Base-by-base conservation (phyloP, 2,329 filamentous ascomycete genomes). In the Fusarium odoratissimum region DNA sequence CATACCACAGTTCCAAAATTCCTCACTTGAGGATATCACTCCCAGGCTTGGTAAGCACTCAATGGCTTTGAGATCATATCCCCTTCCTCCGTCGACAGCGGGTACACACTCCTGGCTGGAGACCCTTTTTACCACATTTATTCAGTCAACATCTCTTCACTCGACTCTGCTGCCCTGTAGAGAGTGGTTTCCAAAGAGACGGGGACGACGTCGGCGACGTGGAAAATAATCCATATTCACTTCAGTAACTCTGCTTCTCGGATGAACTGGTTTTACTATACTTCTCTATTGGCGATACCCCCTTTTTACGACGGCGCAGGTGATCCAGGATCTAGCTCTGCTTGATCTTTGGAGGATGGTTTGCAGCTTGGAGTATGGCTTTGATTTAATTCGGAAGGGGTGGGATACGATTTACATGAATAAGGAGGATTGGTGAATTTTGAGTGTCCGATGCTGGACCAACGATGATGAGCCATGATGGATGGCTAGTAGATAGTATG, bases 251-350 rank as follows among this genome's bases (percentile, higher is more conserved):
- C 57, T 69, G 57, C 59, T 75, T 74, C 72, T 75, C 67, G 61
- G 60, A 72, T 71, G 75, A 67, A 70, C 56, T 67, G 69, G 72
- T 62, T 67, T 65, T 77, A 58, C 54, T 80, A 80, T 76, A 80
- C 75, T 64, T 71, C 80, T 80, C 75, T 77, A 73, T 76, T 71
- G 77, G 77, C 76, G 80, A 81, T 81, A 81, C 80, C 80, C 80
- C 75, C 48, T 60, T 73, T 79, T 72, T 67, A 69, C 65, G 67
- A 76, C 52, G 69, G 62, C 59, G 65, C 54, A 66, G 76, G 76
- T 72, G 74, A 68, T 74, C 63, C 69, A 54, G 54, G 70, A 51
- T 54, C 40, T 38, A 31, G 46, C 41, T 46, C 49, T 40, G 60
- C 37, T 52, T 57, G 58, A 35, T 48, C 54, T 37, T 28, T 64